Evolutionary conservation across 192 early-diverging fungal species (phyloP).

Genomic region (Backusella mclennaniae): DNA sequence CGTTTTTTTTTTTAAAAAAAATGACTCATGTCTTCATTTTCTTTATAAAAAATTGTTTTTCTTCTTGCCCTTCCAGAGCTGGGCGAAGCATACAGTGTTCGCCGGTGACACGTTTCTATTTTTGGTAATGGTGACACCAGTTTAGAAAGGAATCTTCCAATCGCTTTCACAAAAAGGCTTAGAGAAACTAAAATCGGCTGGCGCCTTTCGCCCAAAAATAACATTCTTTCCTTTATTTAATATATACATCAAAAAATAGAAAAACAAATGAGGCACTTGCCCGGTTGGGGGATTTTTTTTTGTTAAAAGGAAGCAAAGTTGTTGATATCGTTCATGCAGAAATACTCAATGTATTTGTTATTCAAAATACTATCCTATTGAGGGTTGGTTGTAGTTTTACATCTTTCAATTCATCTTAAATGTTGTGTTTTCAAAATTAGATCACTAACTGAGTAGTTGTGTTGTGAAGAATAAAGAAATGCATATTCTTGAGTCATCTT

Average conservation of each 20-base stretch:
- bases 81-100: not conserved
- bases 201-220: not conserved
- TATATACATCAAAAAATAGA: not conserved
- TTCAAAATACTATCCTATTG: no score
- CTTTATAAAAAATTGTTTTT: not conserved
- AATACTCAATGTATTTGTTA: no score
- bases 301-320: not conserved
- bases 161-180: not conserved
- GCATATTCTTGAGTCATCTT: not conserved
- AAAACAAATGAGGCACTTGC: not conserved
- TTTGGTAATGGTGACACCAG: conserved; percentile 5
- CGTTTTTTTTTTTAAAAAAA: not conserved
- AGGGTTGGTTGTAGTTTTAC: no score
- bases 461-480: no score
- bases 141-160: conserved; percentile 9
- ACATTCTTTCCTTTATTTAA: not conserved
- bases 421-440: no score
- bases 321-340: not conserved
- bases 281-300: not conserved
- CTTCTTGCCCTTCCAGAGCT: not conserved
- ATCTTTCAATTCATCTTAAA: no score
- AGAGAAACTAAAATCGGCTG: not conserved
- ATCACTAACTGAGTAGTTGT: not conserved
- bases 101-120: not conserved
- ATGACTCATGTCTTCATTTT: not conserved